Evolutionary conservation across 441 rosid genomes (phyloP).

Genomic region (Gossypium trilobum): DNA sequence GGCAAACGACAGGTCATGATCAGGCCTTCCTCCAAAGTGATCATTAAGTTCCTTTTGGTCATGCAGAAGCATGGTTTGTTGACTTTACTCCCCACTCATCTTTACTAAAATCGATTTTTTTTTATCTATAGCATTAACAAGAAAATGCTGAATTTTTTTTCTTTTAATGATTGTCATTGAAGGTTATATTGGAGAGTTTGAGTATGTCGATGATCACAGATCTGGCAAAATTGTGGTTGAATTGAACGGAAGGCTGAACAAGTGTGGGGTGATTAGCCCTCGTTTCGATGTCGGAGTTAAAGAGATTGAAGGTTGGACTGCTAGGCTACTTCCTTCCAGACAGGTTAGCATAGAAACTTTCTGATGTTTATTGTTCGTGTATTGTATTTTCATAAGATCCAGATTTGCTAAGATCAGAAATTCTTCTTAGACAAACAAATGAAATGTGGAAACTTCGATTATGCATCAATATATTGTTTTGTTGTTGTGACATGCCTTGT

Average conservation of each 20-base stretch:
- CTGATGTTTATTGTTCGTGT: neutral
- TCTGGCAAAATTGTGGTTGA: slow-evolving; percentile 65
- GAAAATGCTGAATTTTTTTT: neutral
- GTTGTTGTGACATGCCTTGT: neutral
- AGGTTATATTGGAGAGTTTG: slow-evolving; percentile 65
- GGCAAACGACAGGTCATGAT: slow-evolving; percentile 65
- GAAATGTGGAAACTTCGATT: neutral
- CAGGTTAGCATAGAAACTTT: slow-evolving; percentile 28
- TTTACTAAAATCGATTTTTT: neutral
- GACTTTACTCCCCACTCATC: neutral
- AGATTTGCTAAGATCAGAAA: neutral
- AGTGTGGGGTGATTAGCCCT: slow-evolving; percentile 62
- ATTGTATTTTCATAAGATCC: neutral
- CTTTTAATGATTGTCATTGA: neutral
- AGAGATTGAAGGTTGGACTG: slow-evolving; percentile 60
- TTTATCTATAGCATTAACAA: neutral
- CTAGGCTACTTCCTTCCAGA: slow-evolving; percentile 57
- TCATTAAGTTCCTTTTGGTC: slow-evolving; percentile 53
- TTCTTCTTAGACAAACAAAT: neutral
- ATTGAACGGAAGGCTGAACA: slow-evolving; percentile 53
- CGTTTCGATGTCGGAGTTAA: slow-evolving; percentile 54
- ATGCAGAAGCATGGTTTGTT: slow-evolving; percentile 63
- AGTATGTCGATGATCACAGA: slow-evolving; percentile 61
- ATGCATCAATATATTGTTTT: neutral
- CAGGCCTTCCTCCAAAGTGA: slow-evolving; percentile 61